Evolutionary conservation across 1,284 basidiomycete species (phyloP).

Genomic region (Cerioporus squamosus): DNA sequence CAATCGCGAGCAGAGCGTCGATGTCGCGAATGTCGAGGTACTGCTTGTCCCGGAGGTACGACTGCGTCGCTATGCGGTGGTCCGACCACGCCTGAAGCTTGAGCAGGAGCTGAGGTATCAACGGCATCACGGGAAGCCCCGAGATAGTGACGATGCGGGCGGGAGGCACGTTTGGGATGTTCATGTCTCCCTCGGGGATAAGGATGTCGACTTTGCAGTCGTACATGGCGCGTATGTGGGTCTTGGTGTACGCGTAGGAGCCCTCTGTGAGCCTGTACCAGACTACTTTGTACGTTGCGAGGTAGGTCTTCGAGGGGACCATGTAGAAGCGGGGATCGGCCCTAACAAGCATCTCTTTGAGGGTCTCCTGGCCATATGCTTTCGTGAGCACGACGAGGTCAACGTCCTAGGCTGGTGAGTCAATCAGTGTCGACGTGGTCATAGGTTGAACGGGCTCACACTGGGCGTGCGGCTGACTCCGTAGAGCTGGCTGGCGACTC

Average conservation of each 20-base stretch:
- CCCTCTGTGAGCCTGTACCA: slow-evolving; percentile 41
- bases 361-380: slow-evolving; percentile 37
- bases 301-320: slow-evolving; percentile 41
- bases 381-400: slow-evolving; percentile 51
- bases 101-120: slow-evolving; percentile 47
- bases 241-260: slow-evolving; percentile 1
- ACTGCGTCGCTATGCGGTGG: slow-evolving; percentile 40
- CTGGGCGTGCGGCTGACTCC: slow-evolving; percentile 25
- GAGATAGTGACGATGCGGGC: slow-evolving; percentile 30
- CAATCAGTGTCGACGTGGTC: too few species aligned
- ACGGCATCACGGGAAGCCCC: slow-evolving; percentile 48
- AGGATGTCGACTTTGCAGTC: slow-evolving; percentile 59
- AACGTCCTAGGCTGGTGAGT: slow-evolving; percentile 43
- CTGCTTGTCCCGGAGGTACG: slow-evolving; percentile 42
- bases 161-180: slow-evolving; percentile 44
- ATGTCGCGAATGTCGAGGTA: slow-evolving; percentile 49
- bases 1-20: slow-evolving; percentile 43
- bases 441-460: slow-evolving; percentile 11
- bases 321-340: slow-evolving; percentile 44
- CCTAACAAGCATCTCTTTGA: slow-evolving; percentile 45
- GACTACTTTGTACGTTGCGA: slow-evolving; percentile 49
- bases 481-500: slow-evolving; percentile 26
- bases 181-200: slow-evolving; percentile 44
- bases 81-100: slow-evolving; percentile 58
- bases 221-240: slow-evolving; percentile 2